phyloP scores from a whole-genome alignment of 129 eudicot genomes.

The Helichrysum umbraculigerum region DNA sequence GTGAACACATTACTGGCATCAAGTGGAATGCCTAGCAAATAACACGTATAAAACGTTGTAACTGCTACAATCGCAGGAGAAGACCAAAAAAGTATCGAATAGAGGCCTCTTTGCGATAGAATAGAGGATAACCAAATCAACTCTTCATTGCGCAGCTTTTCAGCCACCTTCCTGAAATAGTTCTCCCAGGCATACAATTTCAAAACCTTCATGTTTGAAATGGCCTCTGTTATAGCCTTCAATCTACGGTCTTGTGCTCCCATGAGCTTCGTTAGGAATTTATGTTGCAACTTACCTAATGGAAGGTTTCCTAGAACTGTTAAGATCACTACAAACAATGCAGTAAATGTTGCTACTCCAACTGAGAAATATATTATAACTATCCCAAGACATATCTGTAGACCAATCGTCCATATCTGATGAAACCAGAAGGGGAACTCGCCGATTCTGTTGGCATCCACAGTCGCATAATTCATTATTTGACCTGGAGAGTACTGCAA shows the following conservation, averaged over 20 bases:
- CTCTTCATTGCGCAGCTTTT: constrained; percentile 42
- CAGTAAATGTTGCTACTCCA: constrained; percentile 53
- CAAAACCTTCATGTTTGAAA: constrained; percentile 59
- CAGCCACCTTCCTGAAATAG: constrained; percentile 45
- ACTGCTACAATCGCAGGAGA: constrained; percentile 43
- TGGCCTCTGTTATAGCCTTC: constrained; percentile 55
- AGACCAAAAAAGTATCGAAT: constrained; percentile 50
- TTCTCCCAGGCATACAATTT: constrained; percentile 72
- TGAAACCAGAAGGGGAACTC: constrained; percentile 66
- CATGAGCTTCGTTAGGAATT: constrained; percentile 47
- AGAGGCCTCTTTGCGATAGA: constrained; percentile 42
- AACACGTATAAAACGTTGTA: constrained; percentile 55
- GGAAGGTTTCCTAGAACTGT: constrained; percentile 51
- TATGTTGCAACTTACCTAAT: constrained; percentile 54
- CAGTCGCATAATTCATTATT: constrained; percentile 56
- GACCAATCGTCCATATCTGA: constrained; percentile 53
- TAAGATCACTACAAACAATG: constrained; percentile 42
- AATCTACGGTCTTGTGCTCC: constrained; percentile 53
- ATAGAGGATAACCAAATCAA: constrained; percentile 36
- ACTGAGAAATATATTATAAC: constrained; percentile 40
- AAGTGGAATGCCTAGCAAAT: constrained; percentile 35
- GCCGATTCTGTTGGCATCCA: constrained; percentile 60
- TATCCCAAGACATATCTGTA: constrained; percentile 52
- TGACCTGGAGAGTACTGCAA: constrained; percentile 52
- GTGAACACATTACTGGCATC: constrained; percentile 55